These are phyloP conservation scores for Calonectria henricotiae DNA, from an alignment of 2,329 filamentous ascomycete genomes.

Conservation along the genomic window DNA sequence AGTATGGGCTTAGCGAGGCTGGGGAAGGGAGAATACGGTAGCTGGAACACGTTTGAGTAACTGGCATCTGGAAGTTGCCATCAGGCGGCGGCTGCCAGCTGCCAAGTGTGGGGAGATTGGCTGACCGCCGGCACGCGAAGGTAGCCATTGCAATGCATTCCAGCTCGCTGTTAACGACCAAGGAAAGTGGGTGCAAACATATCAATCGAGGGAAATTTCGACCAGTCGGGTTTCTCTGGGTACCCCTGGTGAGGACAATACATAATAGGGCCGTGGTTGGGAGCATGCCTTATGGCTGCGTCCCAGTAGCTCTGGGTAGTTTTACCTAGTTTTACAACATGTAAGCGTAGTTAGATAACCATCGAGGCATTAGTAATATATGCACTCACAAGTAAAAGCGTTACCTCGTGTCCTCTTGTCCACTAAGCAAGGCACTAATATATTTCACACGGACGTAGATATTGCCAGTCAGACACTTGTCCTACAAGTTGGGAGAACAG, in stretches of 20 bases:
- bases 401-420: not conserved
- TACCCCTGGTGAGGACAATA: not conserved
- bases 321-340: not conserved
- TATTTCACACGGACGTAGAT: not conserved
- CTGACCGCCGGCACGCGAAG: constrained; percentile 34
- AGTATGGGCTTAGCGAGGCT: constrained; percentile 50
- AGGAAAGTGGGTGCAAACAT: constrained; percentile 1
- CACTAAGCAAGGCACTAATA: too few relatives aligned
- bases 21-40: constrained; percentile 37
- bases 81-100: constrained; percentile 45
- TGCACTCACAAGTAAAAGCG: not conserved
- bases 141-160: constrained; percentile 52
- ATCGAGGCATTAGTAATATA: not conserved
- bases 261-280: not conserved
- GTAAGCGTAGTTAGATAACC: not conserved
- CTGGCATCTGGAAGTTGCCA: constrained; percentile 51
- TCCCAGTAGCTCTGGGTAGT: too few relatives aligned
- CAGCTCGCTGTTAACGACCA: constrained; percentile 38
- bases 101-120: constrained; percentile 43
- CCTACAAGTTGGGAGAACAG: not conserved
- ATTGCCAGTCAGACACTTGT: not conserved
- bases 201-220: constrained; percentile 23
- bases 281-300: not conserved
- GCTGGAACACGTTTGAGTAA: constrained; percentile 30
- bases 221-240: not conserved